Conservation (phyloP, 2,329 filamentous ascomycete species). For the Alternaria sp. region DNA sequence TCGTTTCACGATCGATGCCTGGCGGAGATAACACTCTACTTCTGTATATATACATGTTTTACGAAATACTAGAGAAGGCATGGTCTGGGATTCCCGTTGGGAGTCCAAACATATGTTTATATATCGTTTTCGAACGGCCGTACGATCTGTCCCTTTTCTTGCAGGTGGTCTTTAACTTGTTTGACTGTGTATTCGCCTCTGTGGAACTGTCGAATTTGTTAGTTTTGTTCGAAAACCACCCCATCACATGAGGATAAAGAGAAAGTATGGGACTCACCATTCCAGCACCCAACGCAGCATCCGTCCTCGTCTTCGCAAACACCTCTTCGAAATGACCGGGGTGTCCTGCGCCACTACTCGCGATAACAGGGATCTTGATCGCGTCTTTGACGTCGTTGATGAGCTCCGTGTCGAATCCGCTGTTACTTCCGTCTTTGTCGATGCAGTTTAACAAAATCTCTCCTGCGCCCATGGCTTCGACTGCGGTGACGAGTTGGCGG, state of each 20-base stretch:
- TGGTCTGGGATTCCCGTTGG: too few species aligned
- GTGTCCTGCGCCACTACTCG: constrained; percentile 87
- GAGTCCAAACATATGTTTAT: constrained; percentile 1
- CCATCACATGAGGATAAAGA: too few species aligned
- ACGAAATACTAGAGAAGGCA: not conserved
- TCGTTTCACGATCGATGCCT: not conserved
- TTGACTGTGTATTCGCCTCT: constrained; percentile 91
- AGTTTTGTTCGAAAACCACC: too few species aligned
- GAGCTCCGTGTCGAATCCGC: constrained; percentile 91
- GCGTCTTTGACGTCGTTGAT: constrained; percentile 86
- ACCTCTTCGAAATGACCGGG: constrained; percentile 90
- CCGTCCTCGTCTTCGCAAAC: constrained; percentile 82
- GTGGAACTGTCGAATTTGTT: too few species aligned
- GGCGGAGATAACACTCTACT: not conserved
- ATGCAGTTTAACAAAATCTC: constrained; percentile 98
- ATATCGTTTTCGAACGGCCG: constrained; percentile 69
- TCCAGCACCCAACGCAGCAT: constrained; percentile 91
- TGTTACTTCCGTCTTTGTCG: constrained; percentile 93
- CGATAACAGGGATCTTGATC: constrained; percentile 91
- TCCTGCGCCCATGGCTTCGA: constrained; percentile 93
- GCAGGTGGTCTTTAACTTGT: constrained; percentile 87
- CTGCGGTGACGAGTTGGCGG: constrained; percentile 82
- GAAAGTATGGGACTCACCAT: too few species aligned
- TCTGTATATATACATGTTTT: constrained; percentile 3
- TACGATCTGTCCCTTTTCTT: constrained; percentile 74